Conservation (phyloP, 2,329 filamentous ascomycete genomes). For the Cladosporium sphaerospermum region DNA sequence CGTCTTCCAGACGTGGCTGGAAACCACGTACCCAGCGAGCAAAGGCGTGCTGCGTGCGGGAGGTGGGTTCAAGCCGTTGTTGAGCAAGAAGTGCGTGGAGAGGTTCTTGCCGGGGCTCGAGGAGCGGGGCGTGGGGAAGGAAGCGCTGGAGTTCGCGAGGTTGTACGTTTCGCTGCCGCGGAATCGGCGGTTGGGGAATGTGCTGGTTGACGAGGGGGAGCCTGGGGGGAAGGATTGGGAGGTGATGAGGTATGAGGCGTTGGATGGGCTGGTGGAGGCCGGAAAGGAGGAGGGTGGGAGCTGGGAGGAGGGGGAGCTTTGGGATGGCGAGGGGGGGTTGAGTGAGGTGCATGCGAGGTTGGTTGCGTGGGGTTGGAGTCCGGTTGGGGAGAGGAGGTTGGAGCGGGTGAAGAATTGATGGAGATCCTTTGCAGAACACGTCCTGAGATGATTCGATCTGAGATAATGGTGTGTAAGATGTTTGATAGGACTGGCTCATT, state of each 20-base stretch:
- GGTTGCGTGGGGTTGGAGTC: constrained; percentile 29
- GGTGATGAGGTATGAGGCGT: constrained; percentile 20
- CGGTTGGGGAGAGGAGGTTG: constrained; percentile 21
- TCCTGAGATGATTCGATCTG: too few relatives aligned
- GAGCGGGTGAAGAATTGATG: background rate
- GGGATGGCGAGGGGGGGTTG: constrained; percentile 16
- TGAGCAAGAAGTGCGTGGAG: constrained; percentile 22
- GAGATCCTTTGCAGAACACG: too few relatives aligned
- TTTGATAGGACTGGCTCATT: too few relatives aligned
- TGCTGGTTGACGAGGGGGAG: constrained; percentile 24
- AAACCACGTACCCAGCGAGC: constrained; percentile 24
- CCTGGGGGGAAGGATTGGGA: constrained; percentile 27
- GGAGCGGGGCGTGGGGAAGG: constrained; percentile 8
- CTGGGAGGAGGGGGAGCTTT: constrained; percentile 17
- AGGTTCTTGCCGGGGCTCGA: constrained; percentile 17
- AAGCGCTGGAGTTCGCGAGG: constrained; percentile 21
- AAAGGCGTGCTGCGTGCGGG: constrained; percentile 18
- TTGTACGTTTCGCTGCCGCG: constrained; percentile 21
- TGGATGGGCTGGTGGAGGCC: constrained; percentile 19
- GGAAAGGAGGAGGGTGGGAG: constrained; percentile 17
- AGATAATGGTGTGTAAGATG: too few relatives aligned
- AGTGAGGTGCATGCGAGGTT: constrained; percentile 21
- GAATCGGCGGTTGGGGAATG: constrained; percentile 26
- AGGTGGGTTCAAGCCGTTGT: constrained; percentile 26
- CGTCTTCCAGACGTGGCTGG: constrained; percentile 25